Evolutionary conservation across 352 stramenopile genomes (phyloP).

Genomic region (Phytophthora ramorum): DNA sequence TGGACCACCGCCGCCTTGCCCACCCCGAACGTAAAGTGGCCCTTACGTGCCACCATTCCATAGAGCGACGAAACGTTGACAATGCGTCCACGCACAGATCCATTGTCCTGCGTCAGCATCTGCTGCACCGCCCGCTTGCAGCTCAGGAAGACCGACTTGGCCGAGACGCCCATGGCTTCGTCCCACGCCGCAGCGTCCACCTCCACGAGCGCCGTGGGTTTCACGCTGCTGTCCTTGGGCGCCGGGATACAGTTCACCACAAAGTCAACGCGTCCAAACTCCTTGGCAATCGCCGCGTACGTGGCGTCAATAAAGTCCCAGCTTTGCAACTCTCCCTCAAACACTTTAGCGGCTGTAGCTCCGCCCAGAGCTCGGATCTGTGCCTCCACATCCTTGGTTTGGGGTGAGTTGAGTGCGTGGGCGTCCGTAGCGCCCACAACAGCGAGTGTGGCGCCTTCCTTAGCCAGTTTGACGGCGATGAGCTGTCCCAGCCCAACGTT

Average conservation of each 20-base stretch:
- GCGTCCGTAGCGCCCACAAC: conserved; percentile 49
- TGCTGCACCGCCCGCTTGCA: conserved; percentile 73
- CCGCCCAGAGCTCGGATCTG: conserved; percentile 44
- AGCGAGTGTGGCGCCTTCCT: conserved; percentile 66
- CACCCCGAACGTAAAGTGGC: conserved; percentile 71
- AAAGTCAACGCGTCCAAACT: conserved; percentile 73
- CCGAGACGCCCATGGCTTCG: conserved; percentile 63
- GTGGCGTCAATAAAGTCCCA: conserved; percentile 60
- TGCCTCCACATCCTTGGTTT: conserved; percentile 46
- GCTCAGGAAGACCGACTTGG: conserved; percentile 72
- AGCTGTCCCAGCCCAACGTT: conserved; percentile 68
- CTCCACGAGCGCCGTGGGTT: conserved; percentile 48
- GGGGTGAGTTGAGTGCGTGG: conserved; percentile 12
- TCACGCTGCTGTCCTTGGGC: conserved; percentile 36
- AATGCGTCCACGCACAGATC: conserved; percentile 60
- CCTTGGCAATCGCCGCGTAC: conserved; percentile 47
- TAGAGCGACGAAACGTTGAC: conserved; percentile 72
- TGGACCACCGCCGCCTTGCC: conserved; percentile 70
- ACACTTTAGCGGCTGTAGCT: conserved; percentile 37
- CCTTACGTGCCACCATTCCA: conserved; percentile 63
- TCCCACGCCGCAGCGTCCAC: conserved; percentile 59
- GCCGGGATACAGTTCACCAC: conserved; percentile 71
- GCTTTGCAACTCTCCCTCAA: conserved; percentile 55
- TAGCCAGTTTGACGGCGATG: conserved; percentile 64
- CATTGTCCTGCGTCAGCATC: conserved; percentile 68